These are phyloP conservation scores for Mortierella sp. DNA, from an alignment of 371 early-diverging fungal species.

Conservation along the genomic window DNA sequence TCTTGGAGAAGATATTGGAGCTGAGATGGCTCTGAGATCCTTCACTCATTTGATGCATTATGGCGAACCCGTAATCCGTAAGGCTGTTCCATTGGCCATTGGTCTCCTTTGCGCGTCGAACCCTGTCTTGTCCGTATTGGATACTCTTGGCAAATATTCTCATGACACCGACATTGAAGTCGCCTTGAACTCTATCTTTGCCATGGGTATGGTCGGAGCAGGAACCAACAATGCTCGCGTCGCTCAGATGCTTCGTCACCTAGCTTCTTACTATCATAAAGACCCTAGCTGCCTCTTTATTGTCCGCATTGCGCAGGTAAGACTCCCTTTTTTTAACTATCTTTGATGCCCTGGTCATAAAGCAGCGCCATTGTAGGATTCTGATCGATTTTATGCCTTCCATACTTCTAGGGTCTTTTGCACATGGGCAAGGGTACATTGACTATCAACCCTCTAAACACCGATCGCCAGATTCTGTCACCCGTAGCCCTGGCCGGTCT, in stretches of 20 bases:
- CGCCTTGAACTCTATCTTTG: constrained; percentile 96
- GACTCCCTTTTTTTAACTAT: background rate
- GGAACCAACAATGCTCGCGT: constrained; percentile 99
- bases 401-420: constrained; percentile 77
- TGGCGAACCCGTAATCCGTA: constrained; percentile 94
- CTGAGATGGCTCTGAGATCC: constrained; percentile 95
- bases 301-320: constrained; percentile 95
- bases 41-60: constrained; percentile 99
- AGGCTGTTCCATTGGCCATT: constrained; percentile 95
- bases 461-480: constrained; percentile 91
- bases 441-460: constrained; percentile 94
- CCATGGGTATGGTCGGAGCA: constrained; percentile 99
- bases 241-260: constrained; percentile 96
- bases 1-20: constrained; percentile 97
- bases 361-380: background rate
- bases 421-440: constrained; percentile 99
- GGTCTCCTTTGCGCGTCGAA: constrained; percentile 97
- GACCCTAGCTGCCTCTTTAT: constrained; percentile 93
- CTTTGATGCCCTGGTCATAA: background rate
- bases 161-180: constrained; percentile 97
- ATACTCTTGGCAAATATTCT: constrained; percentile 96
- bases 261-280: constrained; percentile 97
- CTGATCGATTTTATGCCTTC: background rate
- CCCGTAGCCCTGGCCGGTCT: constrained; percentile 93
- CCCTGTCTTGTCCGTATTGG: constrained; percentile 92